Evolutionary conservation across 768 basidiomycete species (phyloP).

Genomic region (Gymnopilus dilepis): DNA sequence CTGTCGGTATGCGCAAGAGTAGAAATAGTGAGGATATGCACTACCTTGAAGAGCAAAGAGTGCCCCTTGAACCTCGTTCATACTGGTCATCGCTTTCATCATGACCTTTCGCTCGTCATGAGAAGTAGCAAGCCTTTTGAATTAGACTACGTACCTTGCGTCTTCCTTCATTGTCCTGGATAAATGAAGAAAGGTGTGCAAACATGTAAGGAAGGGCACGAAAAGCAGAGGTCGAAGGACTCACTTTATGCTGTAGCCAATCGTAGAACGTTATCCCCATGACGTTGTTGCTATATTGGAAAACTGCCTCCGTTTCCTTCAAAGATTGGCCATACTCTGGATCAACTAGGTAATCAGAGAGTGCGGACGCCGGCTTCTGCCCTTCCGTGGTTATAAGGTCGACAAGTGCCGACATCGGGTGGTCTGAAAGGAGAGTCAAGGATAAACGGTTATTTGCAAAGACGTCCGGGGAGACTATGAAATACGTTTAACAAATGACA

Average conservation of each 20-base stretch:
- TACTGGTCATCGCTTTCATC: slow-evolving; percentile 11
- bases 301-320: background rate
- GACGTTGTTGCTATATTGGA: background rate
- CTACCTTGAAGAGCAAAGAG: slow-evolving; percentile 9
- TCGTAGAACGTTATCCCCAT: slow-evolving; percentile 1
- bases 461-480: slow-evolving; percentile 39
- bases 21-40: no score
- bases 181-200: background rate
- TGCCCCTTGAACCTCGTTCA: slow-evolving; percentile 5
- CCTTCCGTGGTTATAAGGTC: slow-evolving; percentile 16
- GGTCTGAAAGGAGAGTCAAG: slow-evolving; percentile 34
- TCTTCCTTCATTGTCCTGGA: background rate
- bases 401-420: slow-evolving; percentile 32
- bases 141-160: background rate
- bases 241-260: background rate
- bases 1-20: background rate
- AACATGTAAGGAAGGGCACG: background rate
- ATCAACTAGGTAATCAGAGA: slow-evolving; percentile 1
- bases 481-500: no score
- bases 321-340: background rate
- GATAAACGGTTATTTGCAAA: slow-evolving; percentile 49
- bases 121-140: background rate
- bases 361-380: slow-evolving; percentile 6
- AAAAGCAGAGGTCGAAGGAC: background rate
- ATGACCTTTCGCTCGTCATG: background rate